Evolutionary conservation across 129 eudicot genomes (phyloP).

Genomic region (Apium graveolens): DNA sequence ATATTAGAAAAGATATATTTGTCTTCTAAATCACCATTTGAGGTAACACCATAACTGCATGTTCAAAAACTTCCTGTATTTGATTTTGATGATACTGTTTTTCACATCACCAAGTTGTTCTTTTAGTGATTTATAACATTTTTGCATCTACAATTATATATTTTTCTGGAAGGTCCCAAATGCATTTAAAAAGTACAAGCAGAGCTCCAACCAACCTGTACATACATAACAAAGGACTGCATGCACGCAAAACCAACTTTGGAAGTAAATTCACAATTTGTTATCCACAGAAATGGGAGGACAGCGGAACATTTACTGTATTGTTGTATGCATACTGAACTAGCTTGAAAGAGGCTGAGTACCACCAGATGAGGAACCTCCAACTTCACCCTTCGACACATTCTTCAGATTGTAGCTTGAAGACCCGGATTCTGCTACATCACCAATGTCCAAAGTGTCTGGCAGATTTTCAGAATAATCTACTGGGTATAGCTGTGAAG

Average conservation of each 20-base stretch:
- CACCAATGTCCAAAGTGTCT: slow-evolving; percentile 74
- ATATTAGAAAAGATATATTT: no score
- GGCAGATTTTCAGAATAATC: slow-evolving; percentile 71
- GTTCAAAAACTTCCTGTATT: not conserved
- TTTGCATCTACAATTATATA: not conserved
- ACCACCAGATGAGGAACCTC: slow-evolving; percentile 26
- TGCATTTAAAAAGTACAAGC: not conserved
- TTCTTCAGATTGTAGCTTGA: slow-evolving; percentile 40
- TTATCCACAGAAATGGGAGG: not conserved
- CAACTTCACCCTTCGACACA: slow-evolving; percentile 22
- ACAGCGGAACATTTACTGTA: not conserved
- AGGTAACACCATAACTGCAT: not conserved
- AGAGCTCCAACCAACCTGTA: slow-evolving; percentile 6
- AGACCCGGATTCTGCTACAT: slow-evolving; percentile 54
- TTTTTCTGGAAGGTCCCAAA: not conserved
- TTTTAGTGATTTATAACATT: not conserved
- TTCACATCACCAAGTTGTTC: not conserved
- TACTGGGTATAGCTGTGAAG: slow-evolving; percentile 33
- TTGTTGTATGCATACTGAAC: not conserved
- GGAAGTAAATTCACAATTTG: not conserved
- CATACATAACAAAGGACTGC: not conserved
- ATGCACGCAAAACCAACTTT: not conserved
- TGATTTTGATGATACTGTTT: not conserved
- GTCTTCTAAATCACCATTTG: not conserved
- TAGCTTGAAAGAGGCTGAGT: slow-evolving; percentile 16